phyloP scores from a whole-genome alignment of 2,329 filamentous ascomycete species.

The Harringtonia aguacate region DNA sequence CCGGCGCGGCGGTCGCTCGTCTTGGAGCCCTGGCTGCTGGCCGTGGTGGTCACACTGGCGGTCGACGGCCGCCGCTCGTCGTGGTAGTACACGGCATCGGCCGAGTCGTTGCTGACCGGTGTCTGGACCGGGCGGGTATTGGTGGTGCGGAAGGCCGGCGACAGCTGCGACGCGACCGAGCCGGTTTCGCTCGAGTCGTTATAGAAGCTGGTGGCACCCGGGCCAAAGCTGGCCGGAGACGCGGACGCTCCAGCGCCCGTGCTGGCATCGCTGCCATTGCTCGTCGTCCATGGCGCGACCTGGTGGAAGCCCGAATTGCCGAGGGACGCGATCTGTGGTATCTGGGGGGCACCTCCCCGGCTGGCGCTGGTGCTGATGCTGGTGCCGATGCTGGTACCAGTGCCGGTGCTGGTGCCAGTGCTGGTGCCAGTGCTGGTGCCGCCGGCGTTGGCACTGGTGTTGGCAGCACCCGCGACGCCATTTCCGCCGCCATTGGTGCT shows the following conservation, averaged over 20 bases:
- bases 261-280: constrained; percentile 17
- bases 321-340: constrained; percentile 49
- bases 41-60: constrained; percentile 70
- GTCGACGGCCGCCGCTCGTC: constrained; percentile 79
- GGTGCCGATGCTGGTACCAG: too few species aligned
- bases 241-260: constrained; percentile 17
- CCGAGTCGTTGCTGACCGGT: constrained; percentile 45
- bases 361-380: too few species aligned
- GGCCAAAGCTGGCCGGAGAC: constrained; percentile 22
- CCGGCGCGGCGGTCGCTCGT: constrained; percentile 59
- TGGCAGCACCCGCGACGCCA: too few species aligned
- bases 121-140: constrained; percentile 31
- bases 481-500: background rate
- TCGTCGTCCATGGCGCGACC: constrained; percentile 48
- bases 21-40: constrained; percentile 77
- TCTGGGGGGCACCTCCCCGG: constrained; percentile 40
- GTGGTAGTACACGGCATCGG: constrained; percentile 47
- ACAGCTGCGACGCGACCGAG: constrained; percentile 52
- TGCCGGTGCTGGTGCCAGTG: too few species aligned
- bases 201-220: constrained; percentile 49
- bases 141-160: constrained; percentile 53
- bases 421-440: too few species aligned
- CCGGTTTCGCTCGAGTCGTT: constrained; percentile 67
- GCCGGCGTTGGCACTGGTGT: too few species aligned
- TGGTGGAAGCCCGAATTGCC: constrained; percentile 39